Evolutionary conservation across 202 grass and related monocot genomes (phyloP), one percentile per base, ranked within the genome.

Genomic region (Saccharum hybrid): DNA sequence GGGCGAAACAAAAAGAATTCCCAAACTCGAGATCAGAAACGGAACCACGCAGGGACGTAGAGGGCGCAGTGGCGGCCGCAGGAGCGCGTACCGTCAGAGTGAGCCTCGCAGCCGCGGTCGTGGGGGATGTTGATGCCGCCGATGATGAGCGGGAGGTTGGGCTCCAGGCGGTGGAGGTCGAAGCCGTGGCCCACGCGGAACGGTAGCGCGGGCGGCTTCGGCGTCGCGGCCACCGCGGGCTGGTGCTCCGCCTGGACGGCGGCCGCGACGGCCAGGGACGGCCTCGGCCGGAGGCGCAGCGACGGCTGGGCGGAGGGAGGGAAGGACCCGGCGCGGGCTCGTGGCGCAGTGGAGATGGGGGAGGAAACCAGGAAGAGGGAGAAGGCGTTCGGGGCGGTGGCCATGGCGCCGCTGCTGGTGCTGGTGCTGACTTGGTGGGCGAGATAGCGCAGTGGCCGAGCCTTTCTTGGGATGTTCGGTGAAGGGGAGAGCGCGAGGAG

Each of bases 161-260:
- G 96, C 78, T 99, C 96, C 60, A 99, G 96, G 76, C 96, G 93
- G 84, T 99, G 96, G 77, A 99, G 93, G 87, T 99, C 96, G 72
- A 99, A 99, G 4, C 96, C 96, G 68, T 99, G 96, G 5, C 93
- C 96, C 1, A 99, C 88, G 52, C 96, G 89, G 77, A 90, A 96
- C 65, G 96, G 96, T 63, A 94, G 93, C 46, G 89, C 89, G 12
- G 96, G 96, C 22, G 88, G 88, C 76, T 89, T 90, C 16, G 87
- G 59, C 62, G 72, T 61, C 12, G 83, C 84, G 72, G 85, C 90
- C 40, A 92, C 75, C 37, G 89, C 82, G 9, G 92, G 86, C 86
- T 90, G 91, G 78, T 86, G 86, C 37, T 90, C 89, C 39, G 89
- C 91, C 84, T 93, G 91, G 78, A 96, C 64, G 37, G 93, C 85